A percentile compares a stretch with the other conserved stretches of the same genome.
Evolutionary conservation across 108 stramenopile species (phyloP).

Genomic region (Nitzschia putrida): DNA sequence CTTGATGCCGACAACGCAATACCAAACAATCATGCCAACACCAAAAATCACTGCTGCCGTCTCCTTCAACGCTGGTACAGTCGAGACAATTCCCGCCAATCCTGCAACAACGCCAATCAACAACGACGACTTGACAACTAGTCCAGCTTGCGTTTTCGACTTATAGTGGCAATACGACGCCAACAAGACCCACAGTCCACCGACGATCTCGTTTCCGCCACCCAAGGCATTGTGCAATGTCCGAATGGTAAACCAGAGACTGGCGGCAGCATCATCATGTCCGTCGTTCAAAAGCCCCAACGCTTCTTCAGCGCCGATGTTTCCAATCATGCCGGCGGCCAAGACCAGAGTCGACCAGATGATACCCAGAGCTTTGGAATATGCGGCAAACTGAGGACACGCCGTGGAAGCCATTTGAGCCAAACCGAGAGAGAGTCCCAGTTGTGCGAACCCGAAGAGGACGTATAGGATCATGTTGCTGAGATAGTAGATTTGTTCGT

Average conservation of each 20-base stretch:
- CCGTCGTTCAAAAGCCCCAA: not conserved
- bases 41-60: not conserved
- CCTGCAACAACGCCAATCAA: not conserved
- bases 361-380: not conserved
- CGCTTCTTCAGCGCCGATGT: not conserved
- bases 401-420: not conserved
- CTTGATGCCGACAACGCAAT: not conserved
- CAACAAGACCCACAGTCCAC: not conserved
- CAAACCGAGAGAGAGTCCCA: not conserved
- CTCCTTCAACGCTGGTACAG: not conserved
- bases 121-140: not conserved
- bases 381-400: not conserved
- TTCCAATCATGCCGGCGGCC: not conserved
- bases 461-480: slow-evolving; percentile 2
- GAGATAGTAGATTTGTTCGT: slow-evolving; percentile 1
- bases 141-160: not conserved
- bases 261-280: not conserved
- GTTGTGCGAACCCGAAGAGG: not conserved
- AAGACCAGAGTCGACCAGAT: not conserved
- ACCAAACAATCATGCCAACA: not conserved
- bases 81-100: not conserved
- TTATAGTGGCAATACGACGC: not conserved
- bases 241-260: not conserved
- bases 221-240: not conserved
- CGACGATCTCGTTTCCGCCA: not conserved